A percentile compares a stretch with the other conserved stretches of the same genome.
These are phyloP conservation scores for Hypoxylon sp. DNA, from an alignment of 2,329 filamentous ascomycete species.

Conservation along the genomic window DNA sequence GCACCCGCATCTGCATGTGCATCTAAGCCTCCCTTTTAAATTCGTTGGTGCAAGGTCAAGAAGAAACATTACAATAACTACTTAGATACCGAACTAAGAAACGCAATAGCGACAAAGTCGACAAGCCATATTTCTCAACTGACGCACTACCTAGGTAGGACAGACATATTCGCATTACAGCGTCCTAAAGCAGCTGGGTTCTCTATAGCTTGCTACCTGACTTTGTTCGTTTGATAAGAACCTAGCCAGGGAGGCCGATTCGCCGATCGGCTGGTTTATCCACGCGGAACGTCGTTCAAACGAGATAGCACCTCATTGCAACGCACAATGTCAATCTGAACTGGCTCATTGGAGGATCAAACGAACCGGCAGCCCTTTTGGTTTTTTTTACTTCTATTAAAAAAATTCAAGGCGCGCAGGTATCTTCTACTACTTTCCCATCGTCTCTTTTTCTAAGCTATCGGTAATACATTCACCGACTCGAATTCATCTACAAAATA, in stretches of 20 bases:
- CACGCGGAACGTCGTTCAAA: conserved; percentile 43
- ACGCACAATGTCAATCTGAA: conserved; percentile 46
- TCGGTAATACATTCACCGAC: conserved; percentile 30
- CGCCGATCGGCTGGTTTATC: conserved; percentile 46
- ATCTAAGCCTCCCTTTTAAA: conserved; percentile 43
- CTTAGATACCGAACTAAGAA: conserved; percentile 20
- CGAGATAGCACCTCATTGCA: conserved; percentile 42
- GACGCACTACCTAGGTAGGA: conserved; percentile 1
- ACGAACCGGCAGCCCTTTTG: conserved; percentile 43
- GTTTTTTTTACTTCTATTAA: conserved; percentile 23
- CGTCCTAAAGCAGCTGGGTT: conserved; percentile 9
- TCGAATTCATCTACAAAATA: conserved; percentile 25
- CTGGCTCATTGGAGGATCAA: conserved; percentile 47
- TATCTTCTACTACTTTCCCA: conserved; percentile 30
- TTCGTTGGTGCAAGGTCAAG: conserved; percentile 36
- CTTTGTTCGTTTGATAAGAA: conserved; percentile 38
- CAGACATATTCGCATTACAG: conserved; percentile 9
- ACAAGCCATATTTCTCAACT: conserved; percentile 22
- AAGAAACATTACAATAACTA: conserved; percentile 28
- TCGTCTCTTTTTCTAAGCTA: conserved; percentile 10
- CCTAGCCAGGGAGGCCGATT: conserved; percentile 35
- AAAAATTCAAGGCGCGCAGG: conserved; percentile 35
- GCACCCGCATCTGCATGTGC: conserved; percentile 44
- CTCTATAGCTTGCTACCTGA: conserved; percentile 26
- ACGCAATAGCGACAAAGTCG: conserved; percentile 10